Evolutionary conservation across 2,329 filamentous ascomycete species (phyloP), one percentile per base, ranked within the genome.

Genomic region (Ophiostoma himal-ulmi): DNA sequence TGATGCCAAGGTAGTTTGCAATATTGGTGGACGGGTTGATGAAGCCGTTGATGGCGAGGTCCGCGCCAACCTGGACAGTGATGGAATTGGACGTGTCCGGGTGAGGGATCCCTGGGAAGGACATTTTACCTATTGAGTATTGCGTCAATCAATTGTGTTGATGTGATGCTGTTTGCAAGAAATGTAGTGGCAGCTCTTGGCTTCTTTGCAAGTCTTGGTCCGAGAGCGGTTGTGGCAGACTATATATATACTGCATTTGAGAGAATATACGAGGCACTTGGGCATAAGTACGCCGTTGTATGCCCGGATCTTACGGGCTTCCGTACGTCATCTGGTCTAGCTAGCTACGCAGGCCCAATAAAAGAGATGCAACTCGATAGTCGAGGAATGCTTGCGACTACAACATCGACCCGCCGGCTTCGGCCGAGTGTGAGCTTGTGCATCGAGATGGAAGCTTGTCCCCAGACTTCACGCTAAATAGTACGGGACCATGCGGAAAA

Each of bases 1-100:
- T 68, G 30, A 72, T 52, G 36, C 69, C 69, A 41, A 72, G 71
- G 37, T 70, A 72, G 68, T 72, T 72, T 68, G 70, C 68, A 26
- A 72, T 70, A 65, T 70, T 68, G 48, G 68, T 68, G 17, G 65
- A 68, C 17, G 71, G 62, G 62, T 65, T 70, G 20, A 72, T 30
- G 44, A 71, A 72, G 10, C 71, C 71, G 26, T 48, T 37, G 39
- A 72, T 11, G 17, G 64, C 20, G 13, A 64, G 69, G 14, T 30
- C 44, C 4, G 44, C 14, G 30, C 20, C 54, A 13, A 66, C 60
- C 26, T 41, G 65, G 7, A 72, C 68, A 10, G 39, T 36, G 44
- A 62, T 39, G 4, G 68, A 26, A 34, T 22, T 37, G 17, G 62
- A 65, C 62, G 62, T 65, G 36, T 65, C 62, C 34, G 62, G 62